These are phyloP conservation scores for Aspergillus tanneri DNA, from an alignment of 2,329 filamentous ascomycete genomes.

Conservation along the genomic window DNA sequence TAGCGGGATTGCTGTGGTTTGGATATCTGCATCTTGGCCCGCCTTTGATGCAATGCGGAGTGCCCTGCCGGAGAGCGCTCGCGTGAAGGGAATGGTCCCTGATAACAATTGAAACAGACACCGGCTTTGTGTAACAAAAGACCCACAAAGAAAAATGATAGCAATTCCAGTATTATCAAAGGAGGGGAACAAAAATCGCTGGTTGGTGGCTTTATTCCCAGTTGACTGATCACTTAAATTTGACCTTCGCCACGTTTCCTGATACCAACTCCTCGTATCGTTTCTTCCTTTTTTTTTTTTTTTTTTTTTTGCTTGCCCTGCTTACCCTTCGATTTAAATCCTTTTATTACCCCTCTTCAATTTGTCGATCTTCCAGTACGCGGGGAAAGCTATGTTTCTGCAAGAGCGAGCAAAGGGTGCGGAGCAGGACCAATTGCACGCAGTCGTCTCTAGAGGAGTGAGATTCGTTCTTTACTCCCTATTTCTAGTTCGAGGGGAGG, in stretches of 20 bases:
- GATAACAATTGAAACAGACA: conserved; percentile 25
- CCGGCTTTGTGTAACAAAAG: conserved; percentile 24
- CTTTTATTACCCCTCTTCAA: conserved; percentile 27
- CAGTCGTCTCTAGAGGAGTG: conserved; percentile 16
- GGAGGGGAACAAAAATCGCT: conserved; percentile 5
- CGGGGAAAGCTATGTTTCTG: conserved; percentile 36
- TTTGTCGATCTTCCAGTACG: conserved; percentile 33
- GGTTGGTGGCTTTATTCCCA: conserved; percentile 16
- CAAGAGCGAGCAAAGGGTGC: conserved; percentile 27
- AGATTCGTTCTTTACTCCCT: conserved; percentile 13
- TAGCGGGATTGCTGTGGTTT: conserved; percentile 40
- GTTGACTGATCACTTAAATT: conserved; percentile 11
- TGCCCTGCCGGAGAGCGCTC: conserved; percentile 44
- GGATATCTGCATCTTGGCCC: conserved; percentile 47
- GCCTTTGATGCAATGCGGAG: conserved; percentile 40
- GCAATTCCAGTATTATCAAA: conserved; percentile 8
- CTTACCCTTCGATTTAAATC: conserved; percentile 17
- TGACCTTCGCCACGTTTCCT: conserved; percentile 16
- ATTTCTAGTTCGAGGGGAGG: not conserved
- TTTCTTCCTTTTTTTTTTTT: conserved; percentile 22
- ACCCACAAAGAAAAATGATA: conserved; percentile 12
- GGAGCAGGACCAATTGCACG: conserved; percentile 32
- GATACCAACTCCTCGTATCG: conserved; percentile 13
- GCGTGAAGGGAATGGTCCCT: conserved; percentile 25
- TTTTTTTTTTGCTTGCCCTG: conserved; percentile 15